Conservation (phyloP, 495 filamentous ascomycete genomes). For the Podospora bellae-mahoneyi region DNA sequence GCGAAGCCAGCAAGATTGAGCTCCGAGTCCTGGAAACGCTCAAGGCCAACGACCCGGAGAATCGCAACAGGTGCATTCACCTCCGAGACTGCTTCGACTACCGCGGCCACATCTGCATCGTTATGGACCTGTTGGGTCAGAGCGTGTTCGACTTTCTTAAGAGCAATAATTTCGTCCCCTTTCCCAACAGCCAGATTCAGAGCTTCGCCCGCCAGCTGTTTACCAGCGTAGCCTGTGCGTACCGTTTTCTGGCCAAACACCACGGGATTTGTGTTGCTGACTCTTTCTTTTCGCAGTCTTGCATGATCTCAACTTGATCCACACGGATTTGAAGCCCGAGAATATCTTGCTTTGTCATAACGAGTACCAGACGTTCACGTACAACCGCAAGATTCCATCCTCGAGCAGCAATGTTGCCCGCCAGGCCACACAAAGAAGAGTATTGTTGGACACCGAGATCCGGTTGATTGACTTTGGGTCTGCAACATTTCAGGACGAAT, state of each 20-base stretch:
- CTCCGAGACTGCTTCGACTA: slow-evolving; percentile 96
- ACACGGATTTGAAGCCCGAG: slow-evolving; percentile 96
- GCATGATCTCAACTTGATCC: slow-evolving; percentile 95
- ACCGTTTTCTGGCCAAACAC: background rate
- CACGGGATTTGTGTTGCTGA: slow-evolving; percentile 28
- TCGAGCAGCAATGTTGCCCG: slow-evolving; percentile 73
- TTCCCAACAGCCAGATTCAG: slow-evolving; percentile 99
- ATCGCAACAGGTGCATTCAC: slow-evolving; percentile 96
- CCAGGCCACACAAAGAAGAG: slow-evolving; percentile 79
- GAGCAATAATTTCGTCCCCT: slow-evolving; percentile 88
- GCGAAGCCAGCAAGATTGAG: slow-evolving; percentile 95
- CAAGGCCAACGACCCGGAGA: slow-evolving; percentile 81
- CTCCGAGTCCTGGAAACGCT: slow-evolving; percentile 87
- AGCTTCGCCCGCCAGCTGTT: slow-evolving; percentile 92
- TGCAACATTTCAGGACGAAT: slow-evolving; percentile 97
- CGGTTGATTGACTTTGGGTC: slow-evolving; percentile 97
- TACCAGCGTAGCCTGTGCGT: slow-evolving; percentile 97
- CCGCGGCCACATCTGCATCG: slow-evolving; percentile 97
- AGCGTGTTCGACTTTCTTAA: slow-evolving; percentile 99
- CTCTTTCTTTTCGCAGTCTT: slow-evolving; percentile 58
- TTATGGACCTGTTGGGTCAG: slow-evolving; percentile 92
- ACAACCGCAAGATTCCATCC: slow-evolving; percentile 90
- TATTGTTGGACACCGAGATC: slow-evolving; percentile 92
- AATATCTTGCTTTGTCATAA: slow-evolving; percentile 93
- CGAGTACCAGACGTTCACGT: slow-evolving; percentile 92